Conservation (phyloP, 176 grass and related monocot species). For the Juncus effusus region DNA sequence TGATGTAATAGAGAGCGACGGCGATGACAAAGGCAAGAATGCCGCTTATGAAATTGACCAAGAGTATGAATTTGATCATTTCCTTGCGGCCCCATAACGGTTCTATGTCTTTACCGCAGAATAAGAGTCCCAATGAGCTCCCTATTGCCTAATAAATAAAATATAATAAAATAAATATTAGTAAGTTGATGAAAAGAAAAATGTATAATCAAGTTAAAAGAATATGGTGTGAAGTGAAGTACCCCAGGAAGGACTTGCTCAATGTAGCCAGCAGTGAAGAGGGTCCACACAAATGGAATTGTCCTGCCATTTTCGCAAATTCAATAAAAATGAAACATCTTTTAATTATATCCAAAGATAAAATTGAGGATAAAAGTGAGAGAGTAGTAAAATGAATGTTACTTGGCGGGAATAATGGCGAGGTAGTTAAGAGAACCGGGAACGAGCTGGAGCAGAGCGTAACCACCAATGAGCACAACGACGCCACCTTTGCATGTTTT, state of each 20-base stretch:
- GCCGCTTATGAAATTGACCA: conserved; percentile 76
- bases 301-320: conserved; percentile 43
- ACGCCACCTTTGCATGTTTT: conserved; percentile 85
- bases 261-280: conserved; percentile 91
- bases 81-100: conserved; percentile 95
- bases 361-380: too few relatives aligned
- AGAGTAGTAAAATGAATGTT: not conserved
- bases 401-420: conserved; percentile 83
- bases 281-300: conserved; percentile 93
- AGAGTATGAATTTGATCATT: conserved; percentile 88
- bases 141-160: conserved; percentile 61
- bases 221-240: not conserved
- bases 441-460: conserved; percentile 70
- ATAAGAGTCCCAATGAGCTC: conserved; percentile 88
- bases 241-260: conserved; percentile 97
- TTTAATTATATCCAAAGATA: not conserved
- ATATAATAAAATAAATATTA: conserved; percentile 19
- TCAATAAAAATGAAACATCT: not conserved
- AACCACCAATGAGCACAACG: conserved; percentile 69
- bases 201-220: not conserved
- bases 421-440: conserved; percentile 70
- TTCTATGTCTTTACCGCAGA: conserved; percentile 85
- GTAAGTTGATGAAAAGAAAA: not conserved
- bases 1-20: conserved; percentile 83
- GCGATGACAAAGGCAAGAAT: conserved; percentile 78